Evolutionary conservation across 192 early-diverging fungal species (phyloP), one percentile per base, ranked within the genome.

Genomic region (Umbelopsis isabellina): DNA sequence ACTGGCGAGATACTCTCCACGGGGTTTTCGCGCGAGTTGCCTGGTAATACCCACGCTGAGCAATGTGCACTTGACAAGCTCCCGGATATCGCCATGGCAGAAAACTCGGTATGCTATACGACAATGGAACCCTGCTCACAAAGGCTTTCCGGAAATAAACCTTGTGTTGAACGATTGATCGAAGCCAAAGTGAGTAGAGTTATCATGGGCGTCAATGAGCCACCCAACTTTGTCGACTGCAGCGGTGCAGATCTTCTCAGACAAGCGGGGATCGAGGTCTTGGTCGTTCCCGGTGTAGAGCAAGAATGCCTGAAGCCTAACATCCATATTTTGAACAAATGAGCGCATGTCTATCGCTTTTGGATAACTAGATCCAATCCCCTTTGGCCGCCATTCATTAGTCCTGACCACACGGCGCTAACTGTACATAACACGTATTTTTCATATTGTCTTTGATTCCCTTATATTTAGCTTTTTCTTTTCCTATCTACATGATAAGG

Each of bases 31-130:
- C 89, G 96, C 46, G 98, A 99, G 74, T 78, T 98, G 6, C 91
- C 92, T 0, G 98, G 98, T 4, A 99, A 99, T 77, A 97, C 95
- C 6, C 98, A 99, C 73, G 95, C 98, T 7, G 97, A 97, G 71
- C 91, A 99, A 77, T 92, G 91, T 64, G 91, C 90, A 33, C 83
- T 99, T 7, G 53, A 80, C 48, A 99, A 99, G 79, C 82, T 97
- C 5, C 37, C 46, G 30, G 55, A 67, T 18, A 25, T 46, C 6
- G 44, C 23, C 6, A 27, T 67, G 7, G 81, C 80, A 8, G 12
- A 73, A 23, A 88, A 86, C 21, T 73, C 86, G 7, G 91, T 89
- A 20, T 90, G 96, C 75, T 99, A 97, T 74, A 94, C 95, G 25
- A 99, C 97, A 6, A 99, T 99, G 97, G 97, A 99, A 74, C 97